Percentiles rank a stretch among this genome's conserved stretches.
Conservation (phyloP, 129 eudicot genomes). For the Ambrosia artemisiifolia region DNA sequence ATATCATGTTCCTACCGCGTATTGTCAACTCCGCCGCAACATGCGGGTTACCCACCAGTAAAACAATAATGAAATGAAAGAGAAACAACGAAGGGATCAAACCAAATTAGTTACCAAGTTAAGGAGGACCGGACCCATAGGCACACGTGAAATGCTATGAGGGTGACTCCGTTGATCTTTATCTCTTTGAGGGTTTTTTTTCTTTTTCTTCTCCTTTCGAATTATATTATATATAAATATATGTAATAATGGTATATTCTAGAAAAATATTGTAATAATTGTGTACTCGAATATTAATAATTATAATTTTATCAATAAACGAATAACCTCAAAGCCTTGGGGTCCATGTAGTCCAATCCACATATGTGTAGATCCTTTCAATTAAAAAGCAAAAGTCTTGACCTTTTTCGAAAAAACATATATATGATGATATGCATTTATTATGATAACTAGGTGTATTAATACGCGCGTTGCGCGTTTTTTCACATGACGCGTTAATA, state of each 20-base stretch:
- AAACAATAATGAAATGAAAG: neutral
- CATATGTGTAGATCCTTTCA: constrained; percentile 35
- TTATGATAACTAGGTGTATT: too few relatives aligned
- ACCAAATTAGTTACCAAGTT: constrained; percentile 18
- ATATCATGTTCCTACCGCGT: too few relatives aligned
- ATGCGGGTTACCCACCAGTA: too few relatives aligned
- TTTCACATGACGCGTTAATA: too few relatives aligned
- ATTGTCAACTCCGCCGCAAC: too few relatives aligned
- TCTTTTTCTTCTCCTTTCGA: neutral
- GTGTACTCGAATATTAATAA: constrained; percentile 30
- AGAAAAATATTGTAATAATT: constrained; percentile 10
- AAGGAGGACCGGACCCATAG: constrained; percentile 32
- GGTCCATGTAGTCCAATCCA: constrained; percentile 23
- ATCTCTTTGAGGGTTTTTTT: constrained; percentile 2
- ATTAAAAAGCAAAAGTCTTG: constrained; percentile 22
- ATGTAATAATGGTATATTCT: too few relatives aligned
- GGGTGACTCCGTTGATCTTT: constrained; percentile 30
- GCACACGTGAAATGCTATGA: constrained; percentile 38
- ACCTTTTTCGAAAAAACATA: constrained; percentile 3
- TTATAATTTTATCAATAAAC: constrained; percentile 28
- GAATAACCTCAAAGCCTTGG: constrained; percentile 25
- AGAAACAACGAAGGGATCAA: neutral
- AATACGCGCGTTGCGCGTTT: too few relatives aligned
- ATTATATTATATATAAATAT: too few relatives aligned
- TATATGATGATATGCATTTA: neutral